Conservation (phyloP, 805 yeast genomes). For the Dipodascus geniculatus region DNA sequence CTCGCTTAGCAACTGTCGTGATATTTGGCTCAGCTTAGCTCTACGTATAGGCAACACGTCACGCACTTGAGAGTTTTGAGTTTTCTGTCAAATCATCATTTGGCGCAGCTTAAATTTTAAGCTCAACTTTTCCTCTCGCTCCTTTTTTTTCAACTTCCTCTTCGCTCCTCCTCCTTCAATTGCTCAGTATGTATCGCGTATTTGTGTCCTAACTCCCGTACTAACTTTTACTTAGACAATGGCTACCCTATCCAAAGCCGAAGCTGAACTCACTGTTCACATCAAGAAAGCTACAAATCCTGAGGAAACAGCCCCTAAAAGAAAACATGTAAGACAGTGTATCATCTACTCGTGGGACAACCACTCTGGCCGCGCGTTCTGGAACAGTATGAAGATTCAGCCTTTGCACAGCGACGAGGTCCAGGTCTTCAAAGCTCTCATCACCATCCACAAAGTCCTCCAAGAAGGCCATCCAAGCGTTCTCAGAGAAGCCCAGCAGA, state of each 20-base stretch:
- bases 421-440: conserved; percentile 75
- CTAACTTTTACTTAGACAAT: neutral
- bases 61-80: neutral
- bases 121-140: neutral
- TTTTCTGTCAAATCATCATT: neutral
- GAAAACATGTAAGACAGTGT: conserved; percentile 93
- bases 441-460: conserved; percentile 79
- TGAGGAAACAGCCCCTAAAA: conserved; percentile 87
- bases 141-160: neutral
- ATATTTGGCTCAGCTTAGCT: too few species aligned
- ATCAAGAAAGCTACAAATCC: conserved; percentile 75
- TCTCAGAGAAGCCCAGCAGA: conserved; percentile 66
- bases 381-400: conserved; percentile 68
- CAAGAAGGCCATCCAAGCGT: conserved; percentile 95
- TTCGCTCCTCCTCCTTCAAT: neutral
- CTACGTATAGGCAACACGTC: neutral
- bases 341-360: conserved; percentile 96
- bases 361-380: conserved; percentile 68
- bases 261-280: conserved; percentile 31
- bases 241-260: conserved; percentile 23
- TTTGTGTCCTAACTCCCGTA: neutral
- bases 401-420: conserved; percentile 77
- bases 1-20: too few species aligned
- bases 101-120: neutral
- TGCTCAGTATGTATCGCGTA: neutral